Evolutionary conservation across 495 filamentous ascomycete genomes (phyloP).

Genomic region (Hypoxylon crocopeplum): DNA sequence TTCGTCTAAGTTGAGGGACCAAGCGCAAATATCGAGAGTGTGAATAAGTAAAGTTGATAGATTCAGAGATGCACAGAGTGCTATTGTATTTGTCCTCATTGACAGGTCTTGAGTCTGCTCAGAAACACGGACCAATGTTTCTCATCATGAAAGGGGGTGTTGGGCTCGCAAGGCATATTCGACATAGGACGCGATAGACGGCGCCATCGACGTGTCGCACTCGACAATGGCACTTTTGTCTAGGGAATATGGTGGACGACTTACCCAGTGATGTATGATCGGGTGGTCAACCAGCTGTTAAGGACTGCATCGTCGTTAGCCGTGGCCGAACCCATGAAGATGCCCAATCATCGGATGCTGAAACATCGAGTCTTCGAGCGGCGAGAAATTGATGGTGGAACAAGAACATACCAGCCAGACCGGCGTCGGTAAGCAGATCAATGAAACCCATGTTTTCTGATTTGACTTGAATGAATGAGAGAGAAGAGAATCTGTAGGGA

Average conservation of each 20-base stretch:
- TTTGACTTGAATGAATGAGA: constrained; percentile 19
- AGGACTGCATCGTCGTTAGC: constrained; percentile 68
- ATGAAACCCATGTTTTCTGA: constrained; percentile 83
- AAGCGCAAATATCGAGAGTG: not conserved
- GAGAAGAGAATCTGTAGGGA: constrained; percentile 25
- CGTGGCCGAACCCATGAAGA: not conserved
- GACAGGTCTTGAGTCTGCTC: constrained; percentile 98
- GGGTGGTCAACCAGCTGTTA: constrained; percentile 86
- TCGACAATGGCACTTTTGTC: constrained; percentile 9
- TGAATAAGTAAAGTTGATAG: constrained; percentile 24
- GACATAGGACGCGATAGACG: constrained; percentile 2
- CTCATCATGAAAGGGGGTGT: constrained; percentile 73
- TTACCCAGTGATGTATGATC: constrained; percentile 95
- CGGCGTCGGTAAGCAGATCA: constrained; percentile 87
- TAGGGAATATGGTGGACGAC: constrained; percentile 44
- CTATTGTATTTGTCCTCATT: constrained; percentile 80
- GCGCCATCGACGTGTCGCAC: constrained; percentile 9
- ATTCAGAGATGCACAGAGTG: constrained; percentile 86
- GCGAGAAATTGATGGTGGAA: not conserved
- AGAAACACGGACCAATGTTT: constrained; percentile 98
- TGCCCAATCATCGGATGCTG: constrained; percentile 1
- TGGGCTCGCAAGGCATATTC: constrained; percentile 22
- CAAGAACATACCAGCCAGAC: constrained; percentile 71
- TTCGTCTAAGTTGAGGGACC: not conserved
- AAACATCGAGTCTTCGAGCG: constrained; percentile 4